Base-by-base conservation (phyloP, 139 green algal species). In the Trebouxia sp. region DNA sequence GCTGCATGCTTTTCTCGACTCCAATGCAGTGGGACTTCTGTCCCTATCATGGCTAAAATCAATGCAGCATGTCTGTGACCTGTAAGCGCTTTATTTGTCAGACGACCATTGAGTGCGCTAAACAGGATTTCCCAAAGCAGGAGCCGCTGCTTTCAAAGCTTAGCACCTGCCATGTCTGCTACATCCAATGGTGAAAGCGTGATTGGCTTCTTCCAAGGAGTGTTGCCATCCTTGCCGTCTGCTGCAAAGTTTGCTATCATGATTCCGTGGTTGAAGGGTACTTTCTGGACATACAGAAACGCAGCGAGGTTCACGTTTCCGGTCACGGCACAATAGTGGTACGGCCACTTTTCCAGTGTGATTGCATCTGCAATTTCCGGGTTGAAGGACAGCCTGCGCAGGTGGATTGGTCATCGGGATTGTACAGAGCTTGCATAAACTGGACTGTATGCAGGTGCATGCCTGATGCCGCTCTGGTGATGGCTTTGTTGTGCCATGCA, bases 221-320 rank as follows among this genome's bases (percentile, higher is more conserved):
- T 72, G 42, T 32, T 72, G 62, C 62, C 62, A 45, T 72, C 32
- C 28, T 72, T 72, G 5, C 62, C 62, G 26, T 72, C 62, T 45
- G 62, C 62, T 72, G 62, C 17, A 30, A 72, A 43, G 32, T 72
- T 72, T 72, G 62, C 62, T 11, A 72, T 41, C 43, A 35, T 72
- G 32, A 72, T 72, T 26, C 62, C 62, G n/a, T 45, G 42, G 62
- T 12, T 72, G 32, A 26, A 72, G 20, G 32, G 62, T 14, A 72
- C 8, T 72, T 45, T 35, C 32, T 35, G 62, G 26, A n/a, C 12
- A 15, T 72, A 72, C 62, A 72, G 32, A 14, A 72, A 72, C 10
- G 32, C 62, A 45, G 62, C 62, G 26, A 72, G 35, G 28, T 45
- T 72, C 10, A 45, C 32, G 35, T 72, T 72, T 5, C 62, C 62